These are phyloP conservation scores for Aspergillus unguis DNA, from an alignment of 2,329 filamentous ascomycete genomes.

Conservation along the genomic window DNA sequence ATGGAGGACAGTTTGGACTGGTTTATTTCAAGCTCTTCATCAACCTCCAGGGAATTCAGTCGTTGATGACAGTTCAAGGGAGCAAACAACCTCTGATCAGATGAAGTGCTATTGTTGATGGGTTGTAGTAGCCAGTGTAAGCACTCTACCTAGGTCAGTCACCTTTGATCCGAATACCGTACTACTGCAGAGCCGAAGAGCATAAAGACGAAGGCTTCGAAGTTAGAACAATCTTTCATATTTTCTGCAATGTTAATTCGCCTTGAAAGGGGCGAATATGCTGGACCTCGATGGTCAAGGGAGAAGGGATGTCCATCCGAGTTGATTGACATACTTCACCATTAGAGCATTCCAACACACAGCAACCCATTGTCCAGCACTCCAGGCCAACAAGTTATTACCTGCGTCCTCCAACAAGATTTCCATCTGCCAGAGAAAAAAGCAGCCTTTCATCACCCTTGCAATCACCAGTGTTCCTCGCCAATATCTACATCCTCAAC, in stretches of 20 bases:
- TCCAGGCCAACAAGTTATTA: too few species aligned
- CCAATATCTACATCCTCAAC: conserved; percentile 38
- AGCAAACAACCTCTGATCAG: too few species aligned
- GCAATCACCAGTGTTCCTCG: conserved; percentile 35
- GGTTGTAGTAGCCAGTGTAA: too few species aligned
- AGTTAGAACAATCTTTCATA: background rate
- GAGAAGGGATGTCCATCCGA: conserved; percentile 5
- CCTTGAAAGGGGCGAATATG: conserved; percentile 12
- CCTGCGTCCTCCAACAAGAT: background rate
- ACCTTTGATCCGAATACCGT: too few species aligned
- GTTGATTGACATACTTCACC: conserved; percentile 1
- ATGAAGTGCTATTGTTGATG: too few species aligned
- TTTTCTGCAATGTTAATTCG: background rate
- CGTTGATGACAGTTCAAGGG: too few species aligned
- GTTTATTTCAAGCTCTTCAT: too few species aligned
- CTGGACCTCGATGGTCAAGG: conserved; percentile 11
- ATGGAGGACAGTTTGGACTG: too few species aligned
- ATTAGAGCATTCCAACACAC: conserved; percentile 8
- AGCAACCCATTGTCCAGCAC: background rate
- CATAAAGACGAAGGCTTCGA: background rate
- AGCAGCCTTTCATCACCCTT: background rate
- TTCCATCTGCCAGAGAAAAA: background rate
- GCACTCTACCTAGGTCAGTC: too few species aligned
- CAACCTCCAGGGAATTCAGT: too few species aligned
- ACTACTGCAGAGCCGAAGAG: too few species aligned